A percentile compares a stretch with the other conserved stretches of the same genome.
Conservation (phyloP, 495 filamentous ascomycete species). For the Lasiosphaeria hispida region DNA sequence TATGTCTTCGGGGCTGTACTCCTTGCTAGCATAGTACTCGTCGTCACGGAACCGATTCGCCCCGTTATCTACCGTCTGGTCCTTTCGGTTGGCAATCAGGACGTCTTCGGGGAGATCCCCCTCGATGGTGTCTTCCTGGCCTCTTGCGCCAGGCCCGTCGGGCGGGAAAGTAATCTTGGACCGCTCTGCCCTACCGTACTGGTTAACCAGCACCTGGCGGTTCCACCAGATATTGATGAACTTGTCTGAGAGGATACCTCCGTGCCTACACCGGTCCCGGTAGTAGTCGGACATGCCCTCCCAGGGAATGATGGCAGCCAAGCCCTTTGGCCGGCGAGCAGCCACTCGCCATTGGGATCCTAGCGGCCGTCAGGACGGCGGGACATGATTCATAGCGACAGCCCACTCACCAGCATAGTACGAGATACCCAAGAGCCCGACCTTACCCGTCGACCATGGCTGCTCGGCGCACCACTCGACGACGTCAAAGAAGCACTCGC, state of each 20-base stretch:
- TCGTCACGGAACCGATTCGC: constrained; percentile 56
- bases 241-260: constrained; percentile 60
- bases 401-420: constrained; percentile 54
- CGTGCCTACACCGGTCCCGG: constrained; percentile 60
- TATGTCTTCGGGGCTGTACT: constrained; percentile 60
- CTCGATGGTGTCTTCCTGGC: constrained; percentile 57
- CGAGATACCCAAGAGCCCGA: constrained; percentile 59
- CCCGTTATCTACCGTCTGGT: constrained; percentile 60
- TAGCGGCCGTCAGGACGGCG: constrained; percentile 12
- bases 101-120: constrained; percentile 54
- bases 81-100: constrained; percentile 48
- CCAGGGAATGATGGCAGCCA: constrained; percentile 62
- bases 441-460: constrained; percentile 59
- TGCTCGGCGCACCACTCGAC: constrained; percentile 64
- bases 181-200: constrained; percentile 52
- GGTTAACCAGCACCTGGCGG: constrained; percentile 60
- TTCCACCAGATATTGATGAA: constrained; percentile 69
- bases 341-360: constrained; percentile 60
- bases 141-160: constrained; percentile 39
- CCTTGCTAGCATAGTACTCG: constrained; percentile 59
- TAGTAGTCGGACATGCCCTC: constrained; percentile 71
- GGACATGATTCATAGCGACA: not conserved
- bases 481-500: constrained; percentile 60
- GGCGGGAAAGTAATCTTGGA: constrained; percentile 30
- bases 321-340: constrained; percentile 56